Conservation (phyloP, 1,284 basidiomycete genomes). For the Heliocybe sulcata region DNA sequence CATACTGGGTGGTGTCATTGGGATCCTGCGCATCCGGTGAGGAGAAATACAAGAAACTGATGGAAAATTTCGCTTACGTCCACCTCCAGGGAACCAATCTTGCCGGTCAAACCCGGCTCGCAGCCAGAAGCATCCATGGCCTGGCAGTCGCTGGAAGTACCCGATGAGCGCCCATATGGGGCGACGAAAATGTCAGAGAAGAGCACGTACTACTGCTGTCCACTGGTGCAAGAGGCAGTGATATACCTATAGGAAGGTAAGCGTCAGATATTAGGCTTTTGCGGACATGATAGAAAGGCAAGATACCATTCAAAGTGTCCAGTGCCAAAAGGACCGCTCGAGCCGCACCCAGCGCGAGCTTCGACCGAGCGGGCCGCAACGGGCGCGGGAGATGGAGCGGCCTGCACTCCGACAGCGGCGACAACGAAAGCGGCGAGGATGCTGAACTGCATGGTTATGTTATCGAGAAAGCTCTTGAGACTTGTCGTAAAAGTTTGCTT, state of each 20-base stretch:
- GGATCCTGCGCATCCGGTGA: not conserved
- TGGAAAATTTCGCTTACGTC: not conserved
- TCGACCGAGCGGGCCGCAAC: slow-evolving; percentile 1
- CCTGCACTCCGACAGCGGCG: not conserved
- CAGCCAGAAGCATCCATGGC: not conserved
- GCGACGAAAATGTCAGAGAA: too few species aligned
- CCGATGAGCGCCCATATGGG: too few species aligned
- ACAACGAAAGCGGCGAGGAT: not conserved
- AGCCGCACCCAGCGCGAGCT: not conserved
- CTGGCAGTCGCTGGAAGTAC: slow-evolving; percentile 1
- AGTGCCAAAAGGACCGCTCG: not conserved
- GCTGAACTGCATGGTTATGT: not conserved
- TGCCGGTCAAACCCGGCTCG: not conserved
- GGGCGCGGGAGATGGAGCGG: not conserved
- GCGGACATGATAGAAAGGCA: not conserved
- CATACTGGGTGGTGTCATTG: not conserved
- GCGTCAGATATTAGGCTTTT: not conserved
- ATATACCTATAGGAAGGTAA: not conserved
- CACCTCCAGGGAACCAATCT: slow-evolving; percentile 1
- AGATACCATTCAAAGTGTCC: slow-evolving; percentile 2
- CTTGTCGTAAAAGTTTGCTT: too few species aligned
- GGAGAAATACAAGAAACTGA: not conserved
- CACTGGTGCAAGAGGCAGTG: not conserved
- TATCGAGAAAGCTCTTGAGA: not conserved
- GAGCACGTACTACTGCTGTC: too few species aligned